phyloP scores from a whole-genome alignment of 2,329 filamentous ascomycete genomes.

The Helminthosporium solani region DNA sequence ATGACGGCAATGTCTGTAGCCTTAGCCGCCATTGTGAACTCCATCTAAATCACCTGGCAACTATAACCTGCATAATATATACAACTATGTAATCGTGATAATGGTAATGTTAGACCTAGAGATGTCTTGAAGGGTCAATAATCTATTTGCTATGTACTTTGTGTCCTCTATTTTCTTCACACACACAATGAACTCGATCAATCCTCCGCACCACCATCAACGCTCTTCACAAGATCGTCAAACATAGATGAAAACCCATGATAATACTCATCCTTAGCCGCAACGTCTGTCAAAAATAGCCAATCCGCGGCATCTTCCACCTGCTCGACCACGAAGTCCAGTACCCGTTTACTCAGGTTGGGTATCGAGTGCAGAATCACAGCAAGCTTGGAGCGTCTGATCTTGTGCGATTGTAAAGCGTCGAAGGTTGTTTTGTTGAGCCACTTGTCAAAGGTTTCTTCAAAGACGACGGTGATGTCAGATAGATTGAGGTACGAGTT shows the following conservation, averaged over 20 bases:
- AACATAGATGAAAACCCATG: conserved; percentile 30
- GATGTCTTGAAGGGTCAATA: no score
- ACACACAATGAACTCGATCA: neutral
- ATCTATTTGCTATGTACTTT: no score
- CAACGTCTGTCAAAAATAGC: conserved; percentile 29
- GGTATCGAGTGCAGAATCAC: conserved; percentile 32
- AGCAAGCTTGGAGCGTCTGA: conserved; percentile 24
- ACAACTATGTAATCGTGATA: no score
- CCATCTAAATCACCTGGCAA: neutral
- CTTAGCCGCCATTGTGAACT: conserved; percentile 8
- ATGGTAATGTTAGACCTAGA: no score
- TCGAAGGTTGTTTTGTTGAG: conserved; percentile 22
- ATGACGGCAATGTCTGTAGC: conserved; percentile 25
- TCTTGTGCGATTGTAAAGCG: conserved; percentile 19
- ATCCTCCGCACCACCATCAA: conserved; percentile 15
- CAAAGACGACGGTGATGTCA: conserved; percentile 35
- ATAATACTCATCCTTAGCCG: conserved; percentile 28
- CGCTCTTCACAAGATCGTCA: conserved; percentile 20
- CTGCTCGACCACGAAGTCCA: conserved; percentile 32
- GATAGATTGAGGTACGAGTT: conserved; percentile 33
- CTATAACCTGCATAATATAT: neutral
- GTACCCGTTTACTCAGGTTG: conserved; percentile 20
- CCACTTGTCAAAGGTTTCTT: conserved; percentile 34
- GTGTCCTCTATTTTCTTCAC: no score
- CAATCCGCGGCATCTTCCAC: conserved; percentile 32